A percentile compares a stretch with the other conserved stretches of the same genome.
phyloP scores from a whole-genome alignment of 176 grass and related monocot genomes.

The Puya raimondii region DNA sequence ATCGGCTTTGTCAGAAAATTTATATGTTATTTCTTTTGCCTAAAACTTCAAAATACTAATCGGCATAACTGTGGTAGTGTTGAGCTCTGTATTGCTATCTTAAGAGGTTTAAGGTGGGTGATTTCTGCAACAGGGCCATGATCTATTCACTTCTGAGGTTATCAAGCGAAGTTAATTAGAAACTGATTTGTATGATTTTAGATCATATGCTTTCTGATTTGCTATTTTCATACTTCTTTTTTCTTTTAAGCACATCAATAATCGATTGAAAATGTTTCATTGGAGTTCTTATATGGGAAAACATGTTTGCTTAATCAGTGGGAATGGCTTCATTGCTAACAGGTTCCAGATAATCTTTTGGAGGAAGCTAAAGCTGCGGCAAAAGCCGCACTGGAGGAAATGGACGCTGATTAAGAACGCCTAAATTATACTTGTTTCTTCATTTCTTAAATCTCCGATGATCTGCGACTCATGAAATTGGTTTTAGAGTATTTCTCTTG shows the following conservation, averaged over 20 bases:
- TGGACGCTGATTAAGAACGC: conserved; percentile 64
- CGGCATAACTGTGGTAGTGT: too few species aligned
- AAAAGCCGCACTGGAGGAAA: conserved; percentile 61
- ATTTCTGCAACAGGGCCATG: too few species aligned
- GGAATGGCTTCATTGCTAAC: background rate
- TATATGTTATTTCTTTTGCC: too few species aligned
- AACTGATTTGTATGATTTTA: too few species aligned
- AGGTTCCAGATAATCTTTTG: conserved; percentile 60
- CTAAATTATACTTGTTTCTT: background rate
- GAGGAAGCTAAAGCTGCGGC: conserved; percentile 55
- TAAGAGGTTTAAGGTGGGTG: too few species aligned
- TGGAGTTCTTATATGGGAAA: background rate
- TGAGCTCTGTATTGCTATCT: too few species aligned
- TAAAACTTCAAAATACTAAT: too few species aligned
- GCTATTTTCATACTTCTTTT: background rate
- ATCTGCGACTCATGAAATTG: background rate
- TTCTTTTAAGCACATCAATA: background rate
- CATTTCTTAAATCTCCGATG: background rate
- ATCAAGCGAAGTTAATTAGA: too few species aligned
- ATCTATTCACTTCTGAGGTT: too few species aligned
- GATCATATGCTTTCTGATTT: too few species aligned
- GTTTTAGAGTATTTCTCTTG: background rate
- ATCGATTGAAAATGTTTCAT: background rate
- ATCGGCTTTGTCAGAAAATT: too few species aligned
- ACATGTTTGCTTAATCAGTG: background rate